Conservation (phyloP, 2,329 filamentous ascomycete species). For the Pochonia chlamydosporia region DNA sequence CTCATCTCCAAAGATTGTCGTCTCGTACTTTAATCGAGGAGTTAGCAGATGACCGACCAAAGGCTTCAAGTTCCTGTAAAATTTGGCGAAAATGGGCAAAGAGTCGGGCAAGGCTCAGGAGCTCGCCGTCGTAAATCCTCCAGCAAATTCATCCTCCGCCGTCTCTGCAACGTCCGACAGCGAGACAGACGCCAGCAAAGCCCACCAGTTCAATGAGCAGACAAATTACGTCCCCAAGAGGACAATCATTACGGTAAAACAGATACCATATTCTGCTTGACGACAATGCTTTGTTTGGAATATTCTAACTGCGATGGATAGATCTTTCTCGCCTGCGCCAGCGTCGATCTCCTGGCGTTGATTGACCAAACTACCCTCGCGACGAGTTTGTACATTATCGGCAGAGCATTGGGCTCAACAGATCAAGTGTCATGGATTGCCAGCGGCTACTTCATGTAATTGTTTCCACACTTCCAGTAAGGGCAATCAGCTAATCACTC, state of each 20-base stretch:
- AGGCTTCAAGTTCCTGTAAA: neutral
- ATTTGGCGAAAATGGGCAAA: neutral
- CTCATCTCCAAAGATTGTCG: neutral
- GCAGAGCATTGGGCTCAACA: slow-evolving; percentile 42
- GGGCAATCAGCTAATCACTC: neutral
- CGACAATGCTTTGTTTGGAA: neutral
- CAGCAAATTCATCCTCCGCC: slow-evolving; percentile 2
- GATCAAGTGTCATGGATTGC: slow-evolving; percentile 50
- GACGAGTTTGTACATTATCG: slow-evolving; percentile 47
- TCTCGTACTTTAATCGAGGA: neutral
- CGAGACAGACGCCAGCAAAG: slow-evolving; percentile 13
- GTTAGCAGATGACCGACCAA: neutral
- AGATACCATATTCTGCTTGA: neutral
- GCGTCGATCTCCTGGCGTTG: slow-evolving; percentile 47
- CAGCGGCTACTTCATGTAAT: slow-evolving; percentile 49
- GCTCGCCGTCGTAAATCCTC: neutral
- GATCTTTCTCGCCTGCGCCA: slow-evolving; percentile 53
- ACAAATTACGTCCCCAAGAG: slow-evolving; percentile 47
- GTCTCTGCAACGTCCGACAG: slow-evolving; percentile 8
- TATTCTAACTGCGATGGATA: slow-evolving; percentile 19
- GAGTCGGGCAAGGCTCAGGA: neutral
- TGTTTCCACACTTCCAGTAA: neutral
- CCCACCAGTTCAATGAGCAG: slow-evolving; percentile 44
- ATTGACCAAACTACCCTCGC: slow-evolving; percentile 55
- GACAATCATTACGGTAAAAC: slow-evolving; percentile 43